Conservation (phyloP, 768 basidiomycete species). For the Trametes cubensis region DNA sequence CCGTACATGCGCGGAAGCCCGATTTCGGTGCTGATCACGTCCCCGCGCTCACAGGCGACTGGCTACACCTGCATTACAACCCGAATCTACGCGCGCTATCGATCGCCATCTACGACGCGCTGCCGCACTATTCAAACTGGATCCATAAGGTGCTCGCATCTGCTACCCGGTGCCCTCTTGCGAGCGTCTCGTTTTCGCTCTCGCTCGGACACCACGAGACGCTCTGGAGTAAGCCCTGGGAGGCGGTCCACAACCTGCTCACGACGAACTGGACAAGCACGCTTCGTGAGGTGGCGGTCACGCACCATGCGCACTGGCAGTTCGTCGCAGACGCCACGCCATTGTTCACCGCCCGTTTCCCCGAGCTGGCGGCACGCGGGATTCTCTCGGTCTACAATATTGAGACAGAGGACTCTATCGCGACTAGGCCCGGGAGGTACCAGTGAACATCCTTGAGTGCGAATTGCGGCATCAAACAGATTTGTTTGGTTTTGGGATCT, state of each 20-base stretch:
- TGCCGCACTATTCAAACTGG: background rate
- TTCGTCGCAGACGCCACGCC: slow-evolving; percentile 3
- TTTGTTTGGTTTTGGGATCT: too few species aligned
- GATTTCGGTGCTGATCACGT: background rate
- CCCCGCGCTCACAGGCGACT: background rate
- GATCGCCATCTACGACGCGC: slow-evolving; percentile 9
- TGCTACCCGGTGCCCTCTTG: background rate
- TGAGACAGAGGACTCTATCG: too few species aligned
- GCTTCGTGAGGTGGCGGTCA: slow-evolving; percentile 12
- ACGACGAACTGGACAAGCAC: slow-evolving; percentile 6
- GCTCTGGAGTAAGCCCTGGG: slow-evolving; percentile 5
- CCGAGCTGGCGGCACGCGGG: slow-evolving; percentile 5
- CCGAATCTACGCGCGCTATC: slow-evolving; percentile 1
- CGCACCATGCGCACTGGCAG: slow-evolving; percentile 2
- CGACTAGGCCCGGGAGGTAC: too few species aligned
- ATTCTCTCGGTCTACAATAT: slow-evolving; percentile 2
- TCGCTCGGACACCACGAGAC: slow-evolving; percentile 8
- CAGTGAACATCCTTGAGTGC: too few species aligned
- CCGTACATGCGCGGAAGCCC: background rate
- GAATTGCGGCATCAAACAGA: too few species aligned
- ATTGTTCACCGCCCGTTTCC: background rate
- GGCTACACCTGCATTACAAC: background rate
- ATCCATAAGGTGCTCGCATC: slow-evolving; percentile 2
- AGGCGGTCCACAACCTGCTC: background rate
- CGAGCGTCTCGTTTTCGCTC: slow-evolving; percentile 5